Conservation (phyloP, 2,329 filamentous ascomycete genomes). For the Phoma sp. region DNA sequence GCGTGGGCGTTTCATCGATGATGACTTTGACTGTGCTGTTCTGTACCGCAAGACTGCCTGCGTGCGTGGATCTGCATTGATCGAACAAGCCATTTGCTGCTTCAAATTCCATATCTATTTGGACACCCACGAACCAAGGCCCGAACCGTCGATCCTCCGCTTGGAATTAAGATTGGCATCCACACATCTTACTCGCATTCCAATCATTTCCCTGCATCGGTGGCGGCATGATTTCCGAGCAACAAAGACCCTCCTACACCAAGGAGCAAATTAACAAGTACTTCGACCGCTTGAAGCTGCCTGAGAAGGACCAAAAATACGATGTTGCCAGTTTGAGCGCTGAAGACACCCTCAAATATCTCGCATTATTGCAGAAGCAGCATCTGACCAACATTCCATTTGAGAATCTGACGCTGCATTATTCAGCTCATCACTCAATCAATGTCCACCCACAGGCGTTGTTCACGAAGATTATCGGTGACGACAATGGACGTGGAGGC, state of each 20-base stretch:
- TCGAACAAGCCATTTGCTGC: background rate
- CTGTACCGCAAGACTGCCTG: background rate
- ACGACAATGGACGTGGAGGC: conserved; percentile 57
- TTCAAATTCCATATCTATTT: background rate
- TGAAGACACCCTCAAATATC: conserved; percentile 35
- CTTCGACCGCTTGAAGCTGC: conserved; percentile 43
- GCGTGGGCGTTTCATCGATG: conserved; percentile 2
- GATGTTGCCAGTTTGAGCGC: conserved; percentile 28
- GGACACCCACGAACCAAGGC: background rate
- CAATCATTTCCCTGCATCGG: conserved; percentile 6
- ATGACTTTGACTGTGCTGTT: background rate
- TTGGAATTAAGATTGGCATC: conserved; percentile 16
- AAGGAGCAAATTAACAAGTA: conserved; percentile 41
- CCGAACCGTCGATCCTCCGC: conserved; percentile 15
- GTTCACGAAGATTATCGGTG: conserved; percentile 62
- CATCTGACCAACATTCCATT: conserved; percentile 60
- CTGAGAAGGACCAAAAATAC: conserved; percentile 31
- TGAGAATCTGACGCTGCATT: conserved; percentile 63
- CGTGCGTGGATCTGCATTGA: background rate
- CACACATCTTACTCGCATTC: conserved; percentile 10
- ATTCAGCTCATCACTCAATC: conserved; percentile 48
- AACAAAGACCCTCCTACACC: conserved; percentile 29
- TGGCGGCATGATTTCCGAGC: conserved; percentile 27
- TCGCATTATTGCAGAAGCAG: conserved; percentile 39
- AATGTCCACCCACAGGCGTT: conserved; percentile 57